Conservation (phyloP, 75 land plant genomes). For the Pinus tabuliformis region DNA sequence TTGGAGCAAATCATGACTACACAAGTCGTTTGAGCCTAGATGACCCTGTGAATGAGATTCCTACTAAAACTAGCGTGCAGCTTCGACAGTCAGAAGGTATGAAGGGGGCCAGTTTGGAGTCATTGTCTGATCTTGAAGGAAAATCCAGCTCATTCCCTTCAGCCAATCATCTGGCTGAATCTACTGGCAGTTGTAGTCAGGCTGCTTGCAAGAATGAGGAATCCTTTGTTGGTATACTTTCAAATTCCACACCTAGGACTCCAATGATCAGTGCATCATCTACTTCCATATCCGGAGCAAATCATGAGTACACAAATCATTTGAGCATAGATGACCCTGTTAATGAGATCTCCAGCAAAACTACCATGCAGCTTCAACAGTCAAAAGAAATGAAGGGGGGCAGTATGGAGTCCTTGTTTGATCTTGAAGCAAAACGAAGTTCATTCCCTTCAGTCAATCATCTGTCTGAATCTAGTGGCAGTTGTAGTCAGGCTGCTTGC, state of each 20-base stretch:
- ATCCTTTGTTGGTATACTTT: neutral
- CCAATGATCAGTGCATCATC: neutral
- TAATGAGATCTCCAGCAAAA: neutral
- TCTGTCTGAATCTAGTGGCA: neutral
- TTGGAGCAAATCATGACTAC: neutral
- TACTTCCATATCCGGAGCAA: neutral
- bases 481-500: neutral
- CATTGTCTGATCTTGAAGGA: neutral
- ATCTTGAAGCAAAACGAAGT: neutral
- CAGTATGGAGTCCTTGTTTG: slow-evolving; percentile 6
- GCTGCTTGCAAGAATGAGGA: neutral
- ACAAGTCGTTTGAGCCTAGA: neutral
- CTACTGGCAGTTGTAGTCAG: neutral
- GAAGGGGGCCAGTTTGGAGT: neutral
- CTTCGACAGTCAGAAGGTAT: neutral
- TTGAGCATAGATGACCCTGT: neutral
- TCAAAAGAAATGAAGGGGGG: neutral
- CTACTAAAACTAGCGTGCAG: neutral
- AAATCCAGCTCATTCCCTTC: no score
- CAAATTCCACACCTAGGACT: neutral
- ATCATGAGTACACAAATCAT: neutral
- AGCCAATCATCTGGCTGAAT: neutral
- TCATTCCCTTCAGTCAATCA: neutral
- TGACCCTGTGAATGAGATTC: neutral
- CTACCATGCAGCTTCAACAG: neutral